Evolutionary conservation across 371 early-diverging fungal species (phyloP).

Genomic region (Lichtheimia corymbifera): DNA sequence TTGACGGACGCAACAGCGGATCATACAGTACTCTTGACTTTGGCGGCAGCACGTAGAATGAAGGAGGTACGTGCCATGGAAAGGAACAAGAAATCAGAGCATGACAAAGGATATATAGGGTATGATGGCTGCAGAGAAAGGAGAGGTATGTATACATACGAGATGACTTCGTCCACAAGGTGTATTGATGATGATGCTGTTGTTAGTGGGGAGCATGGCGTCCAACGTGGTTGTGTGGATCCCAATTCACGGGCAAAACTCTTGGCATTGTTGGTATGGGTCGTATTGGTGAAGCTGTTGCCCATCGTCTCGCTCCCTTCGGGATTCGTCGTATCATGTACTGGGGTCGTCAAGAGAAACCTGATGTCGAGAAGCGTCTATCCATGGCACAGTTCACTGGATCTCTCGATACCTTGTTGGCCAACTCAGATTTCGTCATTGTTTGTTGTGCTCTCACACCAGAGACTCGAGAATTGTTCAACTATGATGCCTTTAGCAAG

Average conservation of each 20-base stretch:
- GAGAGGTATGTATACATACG: background rate
- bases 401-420: constrained; percentile 57
- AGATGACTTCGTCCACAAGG: background rate
- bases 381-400: constrained; percentile 41
- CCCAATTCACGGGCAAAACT: constrained; percentile 74
- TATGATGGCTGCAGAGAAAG: background rate
- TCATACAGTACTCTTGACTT: constrained; percentile 70
- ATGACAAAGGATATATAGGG: constrained; percentile 19
- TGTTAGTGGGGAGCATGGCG: constrained; percentile 68
- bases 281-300: constrained; percentile 81
- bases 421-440: constrained; percentile 70
- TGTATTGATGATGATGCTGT: background rate
- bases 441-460: constrained; percentile 75
- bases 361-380: constrained; percentile 26
- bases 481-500: constrained; percentile 56
- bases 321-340: constrained; percentile 62
- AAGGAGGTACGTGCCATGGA: constrained; percentile 51
- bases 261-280: constrained; percentile 87
- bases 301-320: constrained; percentile 71
- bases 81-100: constrained; percentile 52
- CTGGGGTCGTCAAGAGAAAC: constrained; percentile 47
- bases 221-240: constrained; percentile 75
- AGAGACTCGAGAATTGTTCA: constrained; percentile 73
- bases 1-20: constrained; percentile 90
- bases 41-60: constrained; percentile 72